A percentile compares a stretch with the other conserved stretches of the same genome.
These are phyloP conservation scores for Macrophomina tecta DNA, from an alignment of 2,329 filamentous ascomycete species.

Conservation along the genomic window DNA sequence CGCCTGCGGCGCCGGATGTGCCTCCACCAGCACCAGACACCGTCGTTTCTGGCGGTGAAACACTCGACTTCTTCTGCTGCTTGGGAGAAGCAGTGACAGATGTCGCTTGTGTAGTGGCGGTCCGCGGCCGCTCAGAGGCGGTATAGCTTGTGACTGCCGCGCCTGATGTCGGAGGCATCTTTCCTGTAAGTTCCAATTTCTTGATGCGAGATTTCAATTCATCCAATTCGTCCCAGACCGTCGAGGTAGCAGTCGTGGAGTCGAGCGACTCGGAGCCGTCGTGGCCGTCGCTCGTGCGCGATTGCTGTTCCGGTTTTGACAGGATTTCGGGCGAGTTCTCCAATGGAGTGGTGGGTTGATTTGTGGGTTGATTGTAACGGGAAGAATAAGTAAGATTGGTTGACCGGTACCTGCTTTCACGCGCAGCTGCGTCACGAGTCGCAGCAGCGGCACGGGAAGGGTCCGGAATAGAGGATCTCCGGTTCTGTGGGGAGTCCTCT, in stretches of 20 bases:
- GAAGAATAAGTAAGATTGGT: conserved; percentile 22
- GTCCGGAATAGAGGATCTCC: conserved; percentile 25
- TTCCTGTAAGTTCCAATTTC: conserved; percentile 87
- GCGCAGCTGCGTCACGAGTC: conserved; percentile 39
- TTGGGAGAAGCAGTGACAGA: conserved; percentile 79
- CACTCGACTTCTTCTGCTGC: conserved; percentile 63
- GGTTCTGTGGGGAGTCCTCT: conserved; percentile 19
- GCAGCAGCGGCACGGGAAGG: conserved; percentile 28
- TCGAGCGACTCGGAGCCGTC: conserved; percentile 77
- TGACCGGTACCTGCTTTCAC: conserved; percentile 31
- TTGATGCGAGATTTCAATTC: conserved; percentile 93
- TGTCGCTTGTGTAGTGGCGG: conserved; percentile 79
- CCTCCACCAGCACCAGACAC: conserved; percentile 52
- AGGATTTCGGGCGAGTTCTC: conserved; percentile 25
- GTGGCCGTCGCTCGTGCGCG: conserved; percentile 13
- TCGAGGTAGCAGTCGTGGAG: conserved; percentile 87
- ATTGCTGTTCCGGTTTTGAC: conserved; percentile 21
- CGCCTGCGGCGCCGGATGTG: conserved; percentile 63
- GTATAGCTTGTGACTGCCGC: conserved; percentile 59
- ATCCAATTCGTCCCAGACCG: conserved; percentile 96
- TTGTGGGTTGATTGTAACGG: conserved; percentile 31
- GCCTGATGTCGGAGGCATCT: conserved; percentile 80
- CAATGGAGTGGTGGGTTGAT: conserved; percentile 31
- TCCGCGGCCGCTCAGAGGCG: conserved; percentile 74
- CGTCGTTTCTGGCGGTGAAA: conserved; percentile 45